Evolutionary conservation across 108 stramenopile species (phyloP).

Genomic region (Cylindrotheca closterium): DNA sequence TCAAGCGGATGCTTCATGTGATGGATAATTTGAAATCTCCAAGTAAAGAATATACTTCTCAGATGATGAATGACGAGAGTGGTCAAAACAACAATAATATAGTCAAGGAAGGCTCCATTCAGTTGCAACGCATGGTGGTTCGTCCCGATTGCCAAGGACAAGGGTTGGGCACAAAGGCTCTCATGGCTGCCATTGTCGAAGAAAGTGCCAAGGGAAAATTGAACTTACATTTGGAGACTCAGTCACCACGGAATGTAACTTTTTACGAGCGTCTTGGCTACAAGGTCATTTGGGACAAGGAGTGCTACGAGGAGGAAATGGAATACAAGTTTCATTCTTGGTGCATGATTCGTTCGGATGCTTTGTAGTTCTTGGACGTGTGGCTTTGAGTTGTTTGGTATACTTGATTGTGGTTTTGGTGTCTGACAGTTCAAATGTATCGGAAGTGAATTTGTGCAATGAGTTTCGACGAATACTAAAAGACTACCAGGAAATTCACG

Average conservation of each 20-base stretch:
- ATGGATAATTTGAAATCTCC: conserved; percentile 6
- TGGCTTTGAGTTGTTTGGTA: too few relatives aligned
- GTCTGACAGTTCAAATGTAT: too few relatives aligned
- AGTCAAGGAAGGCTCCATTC: neutral
- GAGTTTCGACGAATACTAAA: too few relatives aligned
- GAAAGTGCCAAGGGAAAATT: neutral
- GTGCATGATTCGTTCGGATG: conserved; percentile 4
- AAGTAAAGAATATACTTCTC: neutral
- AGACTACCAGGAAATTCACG: too few relatives aligned
- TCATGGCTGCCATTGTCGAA: conserved; percentile 2
- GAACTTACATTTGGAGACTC: conserved; percentile 14
- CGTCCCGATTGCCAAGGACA: conserved; percentile 21
- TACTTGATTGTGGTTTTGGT: too few relatives aligned
- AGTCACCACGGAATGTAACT: conserved; percentile 20
- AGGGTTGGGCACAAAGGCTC: conserved; percentile 18
- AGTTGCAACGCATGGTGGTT: conserved; percentile 24
- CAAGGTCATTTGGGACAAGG: too few relatives aligned
- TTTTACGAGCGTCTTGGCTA: conserved; percentile 25
- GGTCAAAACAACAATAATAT: neutral
- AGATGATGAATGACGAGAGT: neutral
- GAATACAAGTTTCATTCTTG: conserved; percentile 11
- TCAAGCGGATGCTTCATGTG: conserved; percentile 5
- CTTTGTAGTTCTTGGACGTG: too few relatives aligned
- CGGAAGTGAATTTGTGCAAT: too few relatives aligned
- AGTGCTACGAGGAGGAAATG: conserved; percentile 3